Base-by-base conservation (phyloP, 1,284 basidiomycete species). In the Dichomitus squalens region DNA sequence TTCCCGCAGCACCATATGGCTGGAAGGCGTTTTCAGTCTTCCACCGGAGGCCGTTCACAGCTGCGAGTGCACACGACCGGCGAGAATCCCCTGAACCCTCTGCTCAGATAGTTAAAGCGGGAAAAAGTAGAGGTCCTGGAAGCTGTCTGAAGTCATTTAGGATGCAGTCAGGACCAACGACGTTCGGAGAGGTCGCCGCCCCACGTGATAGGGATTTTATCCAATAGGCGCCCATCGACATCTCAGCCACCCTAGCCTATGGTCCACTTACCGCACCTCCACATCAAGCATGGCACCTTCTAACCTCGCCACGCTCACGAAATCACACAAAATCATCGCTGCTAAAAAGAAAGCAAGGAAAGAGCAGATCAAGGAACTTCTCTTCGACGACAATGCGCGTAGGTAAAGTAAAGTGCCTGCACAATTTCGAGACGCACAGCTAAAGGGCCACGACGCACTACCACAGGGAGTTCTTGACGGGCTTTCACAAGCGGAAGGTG, bases 401-500 rank as follows among this genome's bases (percentile, higher is more conserved):
- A 84, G 83, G 92, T 91, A 41, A 31, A 31, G 29, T 11, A 31
- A 31, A 34, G 76, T 9, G 18, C 23, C 40, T 21, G 21, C 25
- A 18, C 4, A 7, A 36, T 7, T 38, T 48, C 7, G 33, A 18
- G 11, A 14, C 21, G 35, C 43, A n/a, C 11, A n/a, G 5, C 7
- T 44, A 43, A 57, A 50, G 49, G 43, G 33, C 39, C 27, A 16
- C 44, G 7, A 34, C 11, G 29, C 11, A 31, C 29, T 46, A 3
- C 4, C 25, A 20, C 68, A 94, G 92, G 66, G 87, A 93, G 51
- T 95, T 87, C 72, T 72, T 95, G 69, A 94, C 92, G 9, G 92
- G 92, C 16, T 95, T 95, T 72, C 88, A 88, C 70, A 94, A 93
- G 73, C 86, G 92, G 62, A 95, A 95, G 70, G 69, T 92, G 49